Evolutionary conservation across 805 yeast species (phyloP), one percentile per base, ranked within the genome.

Genomic region (Zygosaccharomyces rouxii): DNA sequence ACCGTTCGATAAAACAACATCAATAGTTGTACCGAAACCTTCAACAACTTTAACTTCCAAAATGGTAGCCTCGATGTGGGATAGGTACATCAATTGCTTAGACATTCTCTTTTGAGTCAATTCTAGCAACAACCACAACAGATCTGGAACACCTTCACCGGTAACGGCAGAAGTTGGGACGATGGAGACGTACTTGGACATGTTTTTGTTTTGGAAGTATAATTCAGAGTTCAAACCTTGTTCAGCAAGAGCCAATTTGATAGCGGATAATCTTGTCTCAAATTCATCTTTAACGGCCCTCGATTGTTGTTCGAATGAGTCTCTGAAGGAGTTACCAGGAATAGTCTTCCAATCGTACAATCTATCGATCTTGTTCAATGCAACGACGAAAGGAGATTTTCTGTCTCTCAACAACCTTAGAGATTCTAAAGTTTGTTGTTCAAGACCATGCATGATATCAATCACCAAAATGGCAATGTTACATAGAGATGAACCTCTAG

Each of bases 121-220:
- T 71, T 94, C 98, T 61, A 94, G 78, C 65, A 94, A 76, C 70
- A 94, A 79, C 92, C 97, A 89, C 65, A 94, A 80, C 74, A 94
- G 78, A 81, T 94, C 99, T 44, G 99, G 99, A 60, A 94, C 95
- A 86, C 99, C 99, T 74, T 94, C 99, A 70, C 99, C 99, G 11
- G 97, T 90, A 39, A 90, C 95, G 48, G 99, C 99, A 54, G 98
- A 92, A 16, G 99, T 94, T 60, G 99, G 99, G 39, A 94, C 96
- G 61, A 94, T 86, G 31, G 97, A 89, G 48, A 94, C 99, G 64
- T 84, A 89, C 69, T 89, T 89, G 48, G 97, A 74, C 79, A 92
- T 74, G 74, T 92, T 94, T 71, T 85, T 86, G 79, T 94, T 94
- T 71, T 92, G 88, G 86, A 77, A 94, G 72, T 94, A 94, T 55